phyloP scores from a whole-genome alignment of 768 basidiomycete species.

The Pleurotus tuber-regium region DNA sequence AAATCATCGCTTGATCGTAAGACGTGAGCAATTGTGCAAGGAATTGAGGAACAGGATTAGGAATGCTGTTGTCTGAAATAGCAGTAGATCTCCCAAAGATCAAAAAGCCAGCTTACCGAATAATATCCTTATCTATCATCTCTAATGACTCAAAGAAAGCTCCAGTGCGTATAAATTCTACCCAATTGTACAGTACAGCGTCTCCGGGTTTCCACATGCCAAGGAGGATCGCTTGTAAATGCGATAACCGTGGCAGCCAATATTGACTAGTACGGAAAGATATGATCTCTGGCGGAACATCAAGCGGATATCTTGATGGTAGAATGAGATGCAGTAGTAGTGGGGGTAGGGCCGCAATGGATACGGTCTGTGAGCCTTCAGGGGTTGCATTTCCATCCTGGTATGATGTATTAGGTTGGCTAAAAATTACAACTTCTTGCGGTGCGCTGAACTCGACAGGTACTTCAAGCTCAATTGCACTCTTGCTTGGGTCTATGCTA shows the following conservation, averaged over 20 bases:
- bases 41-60: slow-evolving; percentile 54
- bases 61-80: slow-evolving; percentile 35
- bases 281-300: slow-evolving; percentile 48
- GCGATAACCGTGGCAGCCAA: slow-evolving; percentile 49
- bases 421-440: slow-evolving; percentile 8
- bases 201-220: slow-evolving; percentile 62
- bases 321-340: slow-evolving; percentile 54
- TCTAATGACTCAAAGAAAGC: slow-evolving; percentile 54
- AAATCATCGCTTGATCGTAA: slow-evolving; percentile 46
- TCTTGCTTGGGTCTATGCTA: slow-evolving; percentile 37
- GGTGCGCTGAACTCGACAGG: slow-evolving; percentile 53
- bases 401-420: slow-evolving; percentile 11
- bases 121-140: slow-evolving; percentile 31
- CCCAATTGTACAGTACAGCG: slow-evolving; percentile 64
- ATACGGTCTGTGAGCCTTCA: slow-evolving; percentile 18
- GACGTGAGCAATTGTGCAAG: slow-evolving; percentile 46
- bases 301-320: slow-evolving; percentile 53
- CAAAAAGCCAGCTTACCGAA: slow-evolving; percentile 32
- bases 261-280: slow-evolving; percentile 54
- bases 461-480: slow-evolving; percentile 55
- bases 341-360: slow-evolving; percentile 58
- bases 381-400: neutral
- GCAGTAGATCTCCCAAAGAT: slow-evolving; percentile 9
- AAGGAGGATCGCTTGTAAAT: slow-evolving; percentile 39
- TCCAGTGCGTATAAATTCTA: slow-evolving; percentile 68